Percentiles rank a stretch among this genome's conserved stretches.
Evolutionary conservation across 805 yeast genomes (phyloP).

Genomic region (Clavispora vitiphila): DNA sequence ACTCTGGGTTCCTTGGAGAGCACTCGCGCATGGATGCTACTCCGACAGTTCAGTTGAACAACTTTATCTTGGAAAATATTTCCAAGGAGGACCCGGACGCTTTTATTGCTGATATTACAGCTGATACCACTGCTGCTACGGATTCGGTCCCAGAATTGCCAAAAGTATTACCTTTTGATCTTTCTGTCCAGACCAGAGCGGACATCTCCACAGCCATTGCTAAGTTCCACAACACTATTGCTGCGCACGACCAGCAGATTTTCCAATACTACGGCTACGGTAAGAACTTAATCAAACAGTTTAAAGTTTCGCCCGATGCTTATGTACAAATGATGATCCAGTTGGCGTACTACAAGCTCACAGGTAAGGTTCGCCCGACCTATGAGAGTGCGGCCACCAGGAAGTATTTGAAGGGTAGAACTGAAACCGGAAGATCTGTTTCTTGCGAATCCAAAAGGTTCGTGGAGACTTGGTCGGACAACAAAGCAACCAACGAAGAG

Average conservation of each 20-base stretch:
- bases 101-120: constrained; percentile 24
- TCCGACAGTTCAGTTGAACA: constrained; percentile 85
- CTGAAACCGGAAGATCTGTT: constrained; percentile 88
- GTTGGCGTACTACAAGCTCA: constrained; percentile 79
- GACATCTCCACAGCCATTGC: constrained; percentile 53
- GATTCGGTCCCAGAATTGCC: constrained; percentile 14
- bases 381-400: constrained; percentile 96
- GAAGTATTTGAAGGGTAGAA: constrained; percentile 82
- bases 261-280: constrained; percentile 84
- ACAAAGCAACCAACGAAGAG: constrained; percentile 43
- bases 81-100: constrained; percentile 38
- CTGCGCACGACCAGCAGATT: constrained; percentile 67
- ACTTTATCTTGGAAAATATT: constrained; percentile 59
- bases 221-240: constrained; percentile 54
- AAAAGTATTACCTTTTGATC: constrained; percentile 47
- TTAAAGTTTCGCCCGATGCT: constrained; percentile 90
- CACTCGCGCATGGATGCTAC: constrained; percentile 99
- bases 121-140: constrained; percentile 7
- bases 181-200: constrained; percentile 45
- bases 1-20: constrained; percentile 92
- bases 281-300: constrained; percentile 75
- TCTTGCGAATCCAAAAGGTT: constrained; percentile 65
- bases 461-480: constrained; percentile 69
- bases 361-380: constrained; percentile 80
- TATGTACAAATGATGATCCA: constrained; percentile 87